Base-by-base conservation (phyloP, 2,329 filamentous ascomycete species). In the Cercospora brassicicola region DNA sequence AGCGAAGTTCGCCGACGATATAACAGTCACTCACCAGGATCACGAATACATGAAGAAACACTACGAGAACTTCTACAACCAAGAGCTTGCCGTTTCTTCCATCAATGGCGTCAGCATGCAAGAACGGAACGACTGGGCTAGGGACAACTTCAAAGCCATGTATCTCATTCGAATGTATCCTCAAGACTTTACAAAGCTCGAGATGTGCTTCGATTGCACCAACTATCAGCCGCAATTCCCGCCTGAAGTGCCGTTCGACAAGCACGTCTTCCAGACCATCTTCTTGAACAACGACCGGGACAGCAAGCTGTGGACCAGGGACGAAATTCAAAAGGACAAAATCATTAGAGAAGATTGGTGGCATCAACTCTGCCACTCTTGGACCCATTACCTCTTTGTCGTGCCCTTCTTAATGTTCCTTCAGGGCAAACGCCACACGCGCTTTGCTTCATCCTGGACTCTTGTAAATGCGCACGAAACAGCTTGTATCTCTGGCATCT, bases 171-270 rank as follows among this genome's bases (percentile, higher is more conserved):
- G 88, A 65, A 85, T 83, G 62, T 90, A 90, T 75, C 78, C 81
- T 0, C 68, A 84, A 13, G 84, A 89, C 72, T 82, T 83, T 0
- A 84, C 81, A 2, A 86, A 88, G 76, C 84, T 83, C 39, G 86
- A 87, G 76, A 87, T 82, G 84, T 89, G 86, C 66, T 93, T 92
- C 78, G 89, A 93, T 77, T 91, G 89, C 79, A 90, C 88, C 42
- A 91, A 91, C 76, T 92, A 92, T 78, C 90, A 93, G 76, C 84
- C 88, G 55, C 90, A 92, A 75, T 90, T 93, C 70, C 87, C 87
- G 1, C 77, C 81, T 3, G 77, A 81, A 1, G 81, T 86, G 0
- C 82, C 83, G 0, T 84, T 86, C 62, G 84, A 87, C 28, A 82
- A 86, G 62, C 89, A 91, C 73, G 85, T 92, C 15, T 92, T 91